These are phyloP conservation scores for Candida montana DNA, from an alignment of 805 yeast genomes.

Conservation along the genomic window DNA sequence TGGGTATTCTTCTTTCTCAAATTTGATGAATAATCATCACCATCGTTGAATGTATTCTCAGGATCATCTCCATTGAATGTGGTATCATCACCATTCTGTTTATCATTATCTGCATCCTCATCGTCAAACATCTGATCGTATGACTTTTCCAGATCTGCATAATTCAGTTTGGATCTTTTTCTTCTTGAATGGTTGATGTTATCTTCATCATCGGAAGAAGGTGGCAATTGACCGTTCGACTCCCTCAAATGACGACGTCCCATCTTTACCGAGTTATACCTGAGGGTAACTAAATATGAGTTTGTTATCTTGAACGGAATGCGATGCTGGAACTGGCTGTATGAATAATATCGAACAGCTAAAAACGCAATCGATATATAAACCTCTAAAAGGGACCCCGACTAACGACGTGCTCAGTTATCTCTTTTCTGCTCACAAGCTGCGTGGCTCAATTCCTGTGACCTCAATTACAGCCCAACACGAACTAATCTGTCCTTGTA, in stretches of 20 bases:
- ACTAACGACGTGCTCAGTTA: too few relatives aligned
- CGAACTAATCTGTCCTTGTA: too few relatives aligned
- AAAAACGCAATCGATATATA: not conserved
- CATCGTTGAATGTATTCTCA: constrained; percentile 9
- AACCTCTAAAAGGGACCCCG: too few relatives aligned
- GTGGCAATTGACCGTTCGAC: constrained; percentile 1
- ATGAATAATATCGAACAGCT: not conserved
- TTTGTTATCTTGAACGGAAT: constrained; percentile 7
- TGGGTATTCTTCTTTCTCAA: constrained; percentile 6
- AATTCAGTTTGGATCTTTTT: constrained; percentile 28
- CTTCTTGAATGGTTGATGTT: constrained; percentile 29
- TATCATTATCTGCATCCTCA: constrained; percentile 9
- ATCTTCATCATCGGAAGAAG: constrained; percentile 16
- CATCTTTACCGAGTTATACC: constrained; percentile 10
- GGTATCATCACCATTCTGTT: not conserved
- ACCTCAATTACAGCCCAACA: too few relatives aligned
- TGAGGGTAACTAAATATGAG: constrained; percentile 10
- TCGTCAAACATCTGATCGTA: constrained; percentile 25
- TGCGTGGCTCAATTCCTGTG: too few relatives aligned
- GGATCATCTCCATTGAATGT: constrained; percentile 1
- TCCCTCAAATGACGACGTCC: constrained; percentile 4
- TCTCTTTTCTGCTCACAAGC: too few relatives aligned
- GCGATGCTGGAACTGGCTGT: too few relatives aligned
- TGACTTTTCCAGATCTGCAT: constrained; percentile 31
- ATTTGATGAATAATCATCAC: constrained; percentile 2